phyloP scores from a whole-genome alignment of 495 filamentous ascomycete genomes.

The Aspergillus diversus region DNA sequence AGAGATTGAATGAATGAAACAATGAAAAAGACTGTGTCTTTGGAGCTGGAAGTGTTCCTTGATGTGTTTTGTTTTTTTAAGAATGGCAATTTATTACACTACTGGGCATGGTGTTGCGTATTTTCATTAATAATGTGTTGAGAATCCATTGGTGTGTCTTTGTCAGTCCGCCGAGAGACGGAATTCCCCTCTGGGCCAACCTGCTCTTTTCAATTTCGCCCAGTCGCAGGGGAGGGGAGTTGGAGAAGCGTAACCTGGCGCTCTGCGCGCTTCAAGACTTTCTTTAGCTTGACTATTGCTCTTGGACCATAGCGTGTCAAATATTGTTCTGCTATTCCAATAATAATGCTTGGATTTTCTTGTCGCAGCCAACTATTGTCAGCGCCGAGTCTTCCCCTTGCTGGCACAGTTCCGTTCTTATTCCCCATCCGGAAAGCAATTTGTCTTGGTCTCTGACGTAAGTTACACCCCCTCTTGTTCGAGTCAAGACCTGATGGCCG shows the following conservation, averaged over 20 bases:
- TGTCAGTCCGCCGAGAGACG: not conserved
- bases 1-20: too few species aligned
- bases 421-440: conserved; percentile 19
- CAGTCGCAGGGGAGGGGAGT: not conserved
- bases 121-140: not conserved
- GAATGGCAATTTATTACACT: not conserved
- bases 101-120: not conserved
- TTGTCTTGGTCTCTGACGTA: conserved; percentile 24
- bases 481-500: not conserved
- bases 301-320: not conserved
- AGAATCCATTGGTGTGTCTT: not conserved
- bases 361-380: conserved; percentile 13
- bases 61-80: too few species aligned
- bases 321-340: conserved; percentile 6
- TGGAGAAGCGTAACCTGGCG: conserved; percentile 12
- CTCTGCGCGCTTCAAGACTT: conserved; percentile 17
- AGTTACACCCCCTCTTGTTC: not conserved
- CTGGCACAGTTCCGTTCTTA: not conserved
- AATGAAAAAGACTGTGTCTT: too few species aligned
- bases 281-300: not conserved
- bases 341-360: conserved; percentile 20
- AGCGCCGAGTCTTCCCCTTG: conserved; percentile 14
- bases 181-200: not conserved
- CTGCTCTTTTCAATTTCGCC: not conserved
- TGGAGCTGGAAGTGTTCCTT: too few species aligned